phyloP scores from a whole-genome alignment of 805 yeast species.

The Alloascoidea africana region DNA sequence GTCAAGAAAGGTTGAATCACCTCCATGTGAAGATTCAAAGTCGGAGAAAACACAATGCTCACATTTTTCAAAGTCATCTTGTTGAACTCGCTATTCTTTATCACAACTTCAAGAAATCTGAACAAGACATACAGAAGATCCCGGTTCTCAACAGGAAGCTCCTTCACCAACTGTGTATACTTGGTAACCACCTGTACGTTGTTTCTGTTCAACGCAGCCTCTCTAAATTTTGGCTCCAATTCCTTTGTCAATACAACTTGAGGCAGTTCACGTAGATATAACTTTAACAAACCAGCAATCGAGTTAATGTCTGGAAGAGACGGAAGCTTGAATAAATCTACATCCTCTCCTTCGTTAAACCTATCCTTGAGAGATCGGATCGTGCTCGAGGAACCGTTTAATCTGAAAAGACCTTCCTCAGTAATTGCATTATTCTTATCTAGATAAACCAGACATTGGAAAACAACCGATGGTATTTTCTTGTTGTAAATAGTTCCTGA shows the following conservation, averaged over 20 bases:
- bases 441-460: slow-evolving; percentile 57
- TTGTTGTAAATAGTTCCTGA: slow-evolving; percentile 26
- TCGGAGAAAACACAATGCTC: slow-evolving; percentile 73
- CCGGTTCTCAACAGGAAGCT: slow-evolving; percentile 37
- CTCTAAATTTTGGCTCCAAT: slow-evolving; percentile 21
- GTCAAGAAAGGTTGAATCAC: slow-evolving; percentile 42
- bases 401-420: slow-evolving; percentile 84
- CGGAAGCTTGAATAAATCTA: slow-evolving; percentile 35
- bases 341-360: slow-evolving; percentile 55
- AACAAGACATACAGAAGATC: slow-evolving; percentile 53
- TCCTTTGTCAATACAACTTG: slow-evolving; percentile 48
- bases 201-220: slow-evolving; percentile 4
- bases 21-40: slow-evolving; percentile 51
- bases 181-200: slow-evolving; percentile 9
- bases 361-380: slow-evolving; percentile 52
- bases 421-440: slow-evolving; percentile 52
- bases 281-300: slow-evolving; percentile 71
- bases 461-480: slow-evolving; percentile 61
- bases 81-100: slow-evolving; percentile 43
- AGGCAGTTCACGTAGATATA: slow-evolving; percentile 69
- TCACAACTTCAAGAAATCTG: slow-evolving; percentile 49
- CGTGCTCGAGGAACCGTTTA: slow-evolving; percentile 76
- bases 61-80: slow-evolving; percentile 74
- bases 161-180: slow-evolving; percentile 18
- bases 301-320: slow-evolving; percentile 61